Conservation (phyloP, 2,329 filamentous ascomycete genomes). For the Sporothrix mexicana region DNA sequence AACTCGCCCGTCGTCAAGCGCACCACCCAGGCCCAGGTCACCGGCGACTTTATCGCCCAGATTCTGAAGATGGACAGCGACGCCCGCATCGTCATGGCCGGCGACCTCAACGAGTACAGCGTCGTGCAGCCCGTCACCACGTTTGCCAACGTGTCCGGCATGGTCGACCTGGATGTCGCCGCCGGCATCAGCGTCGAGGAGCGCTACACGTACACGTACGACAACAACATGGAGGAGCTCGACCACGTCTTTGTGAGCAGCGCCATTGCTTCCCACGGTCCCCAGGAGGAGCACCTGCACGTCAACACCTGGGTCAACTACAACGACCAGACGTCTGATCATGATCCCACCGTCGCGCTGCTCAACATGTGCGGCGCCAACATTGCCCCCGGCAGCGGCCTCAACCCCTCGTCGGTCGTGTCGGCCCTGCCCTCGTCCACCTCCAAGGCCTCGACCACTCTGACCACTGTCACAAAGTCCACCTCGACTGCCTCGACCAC, state of each 20-base stretch:
- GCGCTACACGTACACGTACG: conserved; percentile 73
- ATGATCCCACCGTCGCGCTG: conserved; percentile 70
- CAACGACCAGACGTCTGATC: conserved; percentile 66
- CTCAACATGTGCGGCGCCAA: conserved; percentile 61
- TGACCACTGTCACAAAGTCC: conserved; percentile 27
- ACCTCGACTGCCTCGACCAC: conserved; percentile 23
- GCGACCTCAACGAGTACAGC: conserved; percentile 76
- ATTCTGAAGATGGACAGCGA: conserved; percentile 62
- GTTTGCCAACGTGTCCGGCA: conserved; percentile 59
- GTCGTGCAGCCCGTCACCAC: conserved; percentile 64
- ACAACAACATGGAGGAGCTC: conserved; percentile 71
- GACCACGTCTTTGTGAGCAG: conserved; percentile 73
- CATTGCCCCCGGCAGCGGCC: conserved; percentile 8
- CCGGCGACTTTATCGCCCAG: conserved; percentile 63
- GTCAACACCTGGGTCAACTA: conserved; percentile 70
- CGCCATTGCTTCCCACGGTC: conserved; percentile 49
- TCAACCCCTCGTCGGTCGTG: neutral
- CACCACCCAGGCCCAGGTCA: conserved; percentile 61
- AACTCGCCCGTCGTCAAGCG: conserved; percentile 68
- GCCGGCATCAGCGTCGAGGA: conserved; percentile 59
- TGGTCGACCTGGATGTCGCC: conserved; percentile 68
- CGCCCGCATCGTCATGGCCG: conserved; percentile 65
- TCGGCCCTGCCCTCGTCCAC: neutral
- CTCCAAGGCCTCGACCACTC: neutral
- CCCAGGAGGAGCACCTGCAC: conserved; percentile 69